Conservation (phyloP, 176 grass and related monocot genomes). For the Microstegium vimineum region DNA sequence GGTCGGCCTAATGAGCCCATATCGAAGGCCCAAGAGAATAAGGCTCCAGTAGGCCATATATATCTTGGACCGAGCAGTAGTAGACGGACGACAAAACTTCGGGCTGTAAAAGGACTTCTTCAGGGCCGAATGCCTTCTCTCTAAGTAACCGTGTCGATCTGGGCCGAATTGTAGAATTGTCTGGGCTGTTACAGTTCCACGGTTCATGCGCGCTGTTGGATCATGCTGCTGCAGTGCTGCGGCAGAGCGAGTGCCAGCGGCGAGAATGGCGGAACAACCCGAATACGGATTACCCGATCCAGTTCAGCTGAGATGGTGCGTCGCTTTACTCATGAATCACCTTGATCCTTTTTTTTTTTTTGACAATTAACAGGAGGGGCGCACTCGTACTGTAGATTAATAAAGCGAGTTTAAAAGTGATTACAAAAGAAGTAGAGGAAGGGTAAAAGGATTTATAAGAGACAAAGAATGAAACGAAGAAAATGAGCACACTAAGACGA, state of each 20-base stretch:
- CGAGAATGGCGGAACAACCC: not conserved
- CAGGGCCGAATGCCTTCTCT: no score
- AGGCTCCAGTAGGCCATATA: not conserved
- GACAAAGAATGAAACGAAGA: no score
- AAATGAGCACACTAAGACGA: no score
- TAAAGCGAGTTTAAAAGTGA: no score
- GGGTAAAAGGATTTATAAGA: no score
- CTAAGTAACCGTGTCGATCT: not conserved
- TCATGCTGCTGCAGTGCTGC: not conserved
- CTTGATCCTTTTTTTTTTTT: no score
- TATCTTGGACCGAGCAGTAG: no score
- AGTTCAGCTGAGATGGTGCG: not conserved
- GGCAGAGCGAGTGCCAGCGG: not conserved
- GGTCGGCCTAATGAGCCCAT: not conserved
- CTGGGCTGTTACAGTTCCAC: not conserved
- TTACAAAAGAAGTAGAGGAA: no score
- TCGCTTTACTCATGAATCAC: not conserved
- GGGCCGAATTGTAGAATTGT: not conserved
- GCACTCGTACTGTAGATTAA: no score
- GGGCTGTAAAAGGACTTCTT: not conserved
- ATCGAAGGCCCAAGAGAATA: not conserved
- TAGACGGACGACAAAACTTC: not conserved
- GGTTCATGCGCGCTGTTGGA: not conserved
- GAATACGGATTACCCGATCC: not conserved
- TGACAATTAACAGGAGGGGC: no score